Base-by-base conservation (phyloP, 2,329 filamentous ascomycete genomes). In the Ophiostoma tasmaniense region DNA sequence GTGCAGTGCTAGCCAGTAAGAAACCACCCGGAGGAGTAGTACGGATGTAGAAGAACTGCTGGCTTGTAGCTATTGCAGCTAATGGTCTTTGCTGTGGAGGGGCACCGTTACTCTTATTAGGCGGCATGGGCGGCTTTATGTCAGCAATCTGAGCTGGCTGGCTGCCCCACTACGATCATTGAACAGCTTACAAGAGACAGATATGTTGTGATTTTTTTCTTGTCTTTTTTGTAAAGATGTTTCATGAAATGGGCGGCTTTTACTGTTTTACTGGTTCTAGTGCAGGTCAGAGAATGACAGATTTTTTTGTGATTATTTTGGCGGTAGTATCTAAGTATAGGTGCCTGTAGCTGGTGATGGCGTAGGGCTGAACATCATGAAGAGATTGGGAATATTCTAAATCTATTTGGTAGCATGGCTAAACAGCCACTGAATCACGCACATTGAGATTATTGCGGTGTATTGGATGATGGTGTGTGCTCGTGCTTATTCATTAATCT, bases 11-110 rank as follows among this genome's bases (percentile, higher is more conserved):
- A 25, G 50, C 50, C 50, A 55, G 50, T 55, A 55, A 8, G 50
- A 22, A 14, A 55, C 22, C 50, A 22, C 3, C n/a, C 22, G 50
- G 17, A 25, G 50, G 50, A 14, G 45, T 25, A 25, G 50, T 55
- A 25, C 50, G 50, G 55, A 35, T 33, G 59, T 35, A 62, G 30
- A 62, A 62, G 25, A 62, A 62, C 59, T 62, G 59, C 59, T 33
- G 11, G 45, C 45, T 20, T 50, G 45, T 39, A 39, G 37, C 42
- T 45, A 45, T n/a, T n/a, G n/a, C 17, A 45, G 42, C 17, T 45
- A 45, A n/a, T 17, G 42, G 59, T 33, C 55, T 61, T 61, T 61
- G 55, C 25, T 6, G 55, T 30, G 13, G 25, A 45, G 42, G 50
- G n/a, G 50, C 22, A 25, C 50, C n/a, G 22, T 55, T 55, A 25